These are phyloP conservation scores for Elongisporangium anandrum DNA, from an alignment of 352 stramenopile species.

Conservation along the genomic window DNA sequence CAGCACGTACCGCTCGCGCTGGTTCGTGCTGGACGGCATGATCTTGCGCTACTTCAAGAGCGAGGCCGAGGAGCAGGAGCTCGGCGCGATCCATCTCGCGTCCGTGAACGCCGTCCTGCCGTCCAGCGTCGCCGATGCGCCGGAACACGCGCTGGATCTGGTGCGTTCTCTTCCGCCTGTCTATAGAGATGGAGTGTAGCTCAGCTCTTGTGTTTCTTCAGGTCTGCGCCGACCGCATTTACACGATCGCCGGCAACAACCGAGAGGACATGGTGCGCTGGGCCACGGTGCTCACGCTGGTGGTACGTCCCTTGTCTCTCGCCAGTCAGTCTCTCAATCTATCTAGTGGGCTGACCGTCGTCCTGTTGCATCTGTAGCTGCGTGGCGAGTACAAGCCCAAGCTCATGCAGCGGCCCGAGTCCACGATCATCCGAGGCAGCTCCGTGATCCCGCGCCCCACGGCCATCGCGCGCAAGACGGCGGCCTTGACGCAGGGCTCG, in stretches of 20 bases:
- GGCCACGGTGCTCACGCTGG: constrained; percentile 82
- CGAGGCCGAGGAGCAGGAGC: constrained; percentile 81
- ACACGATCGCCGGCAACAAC: constrained; percentile 82
- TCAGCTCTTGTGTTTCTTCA: constrained; percentile 7
- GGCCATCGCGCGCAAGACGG: constrained; percentile 61
- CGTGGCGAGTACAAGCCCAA: constrained; percentile 87
- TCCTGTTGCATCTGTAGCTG: constrained; percentile 29
- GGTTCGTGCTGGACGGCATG: constrained; percentile 88
- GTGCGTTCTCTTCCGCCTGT: no score
- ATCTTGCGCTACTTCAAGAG: constrained; percentile 88
- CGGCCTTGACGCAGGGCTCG: constrained; percentile 45
- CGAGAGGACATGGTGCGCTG: constrained; percentile 88
- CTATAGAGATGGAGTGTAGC: neutral
- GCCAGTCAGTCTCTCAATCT: no score
- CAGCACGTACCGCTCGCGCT: constrained; percentile 75
- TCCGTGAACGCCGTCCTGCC: constrained; percentile 85
- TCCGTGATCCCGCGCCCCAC: constrained; percentile 75
- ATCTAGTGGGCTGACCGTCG: neutral
- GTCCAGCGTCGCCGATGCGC: constrained; percentile 84
- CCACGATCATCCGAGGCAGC: constrained; percentile 82
- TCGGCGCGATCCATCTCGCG: constrained; percentile 84
- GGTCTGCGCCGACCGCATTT: constrained; percentile 86
- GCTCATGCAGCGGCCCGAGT: constrained; percentile 84
- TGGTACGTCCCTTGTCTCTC: constrained; percentile 46
- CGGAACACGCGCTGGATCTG: constrained; percentile 80